phyloP scores from a whole-genome alignment of 371 early-diverging fungal genomes.

The Mortierella sp. region DNA sequence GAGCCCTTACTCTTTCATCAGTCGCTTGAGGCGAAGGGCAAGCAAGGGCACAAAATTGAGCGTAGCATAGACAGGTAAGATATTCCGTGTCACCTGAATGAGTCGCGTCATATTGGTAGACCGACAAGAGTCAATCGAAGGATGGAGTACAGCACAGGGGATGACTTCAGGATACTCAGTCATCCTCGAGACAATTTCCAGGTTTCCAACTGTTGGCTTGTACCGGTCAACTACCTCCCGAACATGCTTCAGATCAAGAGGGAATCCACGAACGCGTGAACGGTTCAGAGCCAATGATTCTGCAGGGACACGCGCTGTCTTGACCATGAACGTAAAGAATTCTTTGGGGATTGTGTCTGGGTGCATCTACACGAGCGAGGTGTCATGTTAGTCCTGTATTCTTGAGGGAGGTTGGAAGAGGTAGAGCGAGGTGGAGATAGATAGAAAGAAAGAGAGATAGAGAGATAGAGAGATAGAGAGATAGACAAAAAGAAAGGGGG shows the following conservation, averaged over 20 bases:
- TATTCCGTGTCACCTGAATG: slow-evolving; percentile 62
- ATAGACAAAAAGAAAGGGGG: too few species aligned
- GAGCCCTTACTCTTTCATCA: slow-evolving; percentile 64
- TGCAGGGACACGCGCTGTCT: slow-evolving; percentile 71
- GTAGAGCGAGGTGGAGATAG: too few species aligned
- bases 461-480: too few species aligned
- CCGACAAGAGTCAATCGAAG: slow-evolving; percentile 67
- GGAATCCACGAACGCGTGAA: slow-evolving; percentile 58
- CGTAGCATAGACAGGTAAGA: slow-evolving; percentile 76
- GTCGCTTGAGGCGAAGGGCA: slow-evolving; percentile 62
- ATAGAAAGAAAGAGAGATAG: too few species aligned
- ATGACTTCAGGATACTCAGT: slow-evolving; percentile 14
- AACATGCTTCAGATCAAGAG: slow-evolving; percentile 58
- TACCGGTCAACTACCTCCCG: slow-evolving; percentile 54
- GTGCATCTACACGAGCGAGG: slow-evolving; percentile 58
- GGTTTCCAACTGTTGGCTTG: slow-evolving; percentile 58
- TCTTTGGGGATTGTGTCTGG: slow-evolving; percentile 73
- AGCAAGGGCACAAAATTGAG: slow-evolving; percentile 78
- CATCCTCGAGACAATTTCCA: slow-evolving; percentile 52
- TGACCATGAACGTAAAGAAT: slow-evolving; percentile 72
- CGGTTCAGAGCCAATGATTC: slow-evolving; percentile 63
- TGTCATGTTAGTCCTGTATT: too few species aligned
- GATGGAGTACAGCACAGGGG: slow-evolving; percentile 69
- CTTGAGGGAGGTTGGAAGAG: too few species aligned
- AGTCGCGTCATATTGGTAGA: slow-evolving; percentile 60